Evolutionary conservation across 495 filamentous ascomycete species (phyloP).

Genomic region (Penicillium egyptiacum): DNA sequence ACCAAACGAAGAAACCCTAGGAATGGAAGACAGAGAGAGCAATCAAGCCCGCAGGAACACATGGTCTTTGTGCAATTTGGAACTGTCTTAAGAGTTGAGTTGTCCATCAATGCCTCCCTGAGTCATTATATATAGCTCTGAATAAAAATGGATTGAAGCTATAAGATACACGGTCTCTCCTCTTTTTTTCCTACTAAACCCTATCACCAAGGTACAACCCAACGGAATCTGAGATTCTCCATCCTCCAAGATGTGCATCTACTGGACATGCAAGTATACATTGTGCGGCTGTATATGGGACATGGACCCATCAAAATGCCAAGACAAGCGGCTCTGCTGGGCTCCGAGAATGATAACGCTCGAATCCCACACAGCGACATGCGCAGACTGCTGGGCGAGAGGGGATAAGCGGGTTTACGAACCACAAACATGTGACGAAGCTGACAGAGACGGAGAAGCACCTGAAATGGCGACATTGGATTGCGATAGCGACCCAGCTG

Average conservation of each 20-base stretch:
- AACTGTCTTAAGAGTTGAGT: not conserved
- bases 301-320: slow-evolving; percentile 6
- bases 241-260: slow-evolving; percentile 20
- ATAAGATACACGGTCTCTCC: not conserved
- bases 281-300: slow-evolving; percentile 30
- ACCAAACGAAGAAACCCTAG: not conserved
- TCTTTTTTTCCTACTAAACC: not conserved
- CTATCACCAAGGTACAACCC: not conserved
- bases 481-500: not conserved
- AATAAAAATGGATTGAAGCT: not conserved
- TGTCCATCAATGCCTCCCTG: not conserved
- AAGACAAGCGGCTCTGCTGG: slow-evolving; percentile 1
- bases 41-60: not conserved
- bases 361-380: slow-evolving; percentile 14
- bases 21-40: not conserved
- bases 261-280: slow-evolving; percentile 18
- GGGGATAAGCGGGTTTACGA: slow-evolving; percentile 16
- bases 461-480: not conserved
- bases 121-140: not conserved
- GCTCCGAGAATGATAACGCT: slow-evolving; percentile 11
- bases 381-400: slow-evolving; percentile 20
- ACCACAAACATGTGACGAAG: not conserved
- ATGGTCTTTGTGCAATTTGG: not conserved
- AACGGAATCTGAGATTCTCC: not conserved
- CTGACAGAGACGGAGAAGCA: not conserved